Percentiles rank a stretch among this genome's conserved stretches.
These are phyloP conservation scores for Phytopythium montanum DNA, from an alignment of 352 stramenopile genomes.

Conservation along the genomic window DNA sequence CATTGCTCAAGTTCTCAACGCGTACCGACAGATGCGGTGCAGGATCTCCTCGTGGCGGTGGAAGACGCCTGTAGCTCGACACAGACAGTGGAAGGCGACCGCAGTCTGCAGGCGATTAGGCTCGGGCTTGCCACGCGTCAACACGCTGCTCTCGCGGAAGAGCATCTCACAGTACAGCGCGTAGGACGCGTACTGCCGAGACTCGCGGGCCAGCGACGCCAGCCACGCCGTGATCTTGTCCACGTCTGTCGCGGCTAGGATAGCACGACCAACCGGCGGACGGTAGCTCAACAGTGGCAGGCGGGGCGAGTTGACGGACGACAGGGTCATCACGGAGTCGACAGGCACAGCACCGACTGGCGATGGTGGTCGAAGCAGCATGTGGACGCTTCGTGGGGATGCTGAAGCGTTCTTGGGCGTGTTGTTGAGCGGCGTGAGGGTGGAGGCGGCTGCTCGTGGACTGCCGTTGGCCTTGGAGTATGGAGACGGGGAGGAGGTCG, in stretches of 20 bases:
- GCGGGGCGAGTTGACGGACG: constrained; percentile 8
- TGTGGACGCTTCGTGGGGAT: background rate
- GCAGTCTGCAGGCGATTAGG: constrained; percentile 72
- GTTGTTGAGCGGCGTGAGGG: background rate
- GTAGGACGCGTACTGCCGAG: constrained; percentile 50
- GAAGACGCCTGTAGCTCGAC: constrained; percentile 56
- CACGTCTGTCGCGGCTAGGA: constrained; percentile 37
- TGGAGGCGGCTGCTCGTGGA: background rate
- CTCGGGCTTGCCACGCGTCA: constrained; percentile 55
- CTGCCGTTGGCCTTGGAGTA: constrained; percentile 7
- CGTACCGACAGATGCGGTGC: constrained; percentile 48
- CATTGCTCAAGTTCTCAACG: background rate
- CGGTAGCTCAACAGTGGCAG: constrained; percentile 6
- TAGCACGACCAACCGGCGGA: constrained; percentile 15
- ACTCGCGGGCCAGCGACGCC: constrained; percentile 38
- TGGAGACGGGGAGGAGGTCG: background rate
- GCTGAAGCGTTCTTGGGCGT: background rate
- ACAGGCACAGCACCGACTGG: constrained; percentile 27
- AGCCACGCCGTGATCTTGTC: constrained; percentile 71
- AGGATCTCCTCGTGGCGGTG: constrained; percentile 54
- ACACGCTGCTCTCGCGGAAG: constrained; percentile 54
- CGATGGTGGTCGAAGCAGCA: constrained; percentile 18
- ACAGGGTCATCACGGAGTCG: constrained; percentile 19
- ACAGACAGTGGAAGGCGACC: constrained; percentile 73
- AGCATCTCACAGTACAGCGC: constrained; percentile 74